A percentile compares a stretch with the other conserved stretches of the same genome.
Evolutionary conservation across 2,329 filamentous ascomycete species (phyloP).

Genomic region (Keithomyces neogunnii): DNA sequence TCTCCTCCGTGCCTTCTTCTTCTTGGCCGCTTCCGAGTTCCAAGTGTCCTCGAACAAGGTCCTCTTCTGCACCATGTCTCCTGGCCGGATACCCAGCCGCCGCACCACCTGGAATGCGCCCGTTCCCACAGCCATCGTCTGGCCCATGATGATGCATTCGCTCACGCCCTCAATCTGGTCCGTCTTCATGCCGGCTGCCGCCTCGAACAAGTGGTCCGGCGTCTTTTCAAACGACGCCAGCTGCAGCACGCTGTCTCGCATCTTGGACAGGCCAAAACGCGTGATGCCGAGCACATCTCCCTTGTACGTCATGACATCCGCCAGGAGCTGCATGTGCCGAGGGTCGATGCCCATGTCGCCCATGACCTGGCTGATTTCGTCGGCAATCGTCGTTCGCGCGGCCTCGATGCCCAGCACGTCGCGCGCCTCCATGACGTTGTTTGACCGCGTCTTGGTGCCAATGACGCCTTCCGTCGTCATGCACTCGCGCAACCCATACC

Average conservation of each 20-base stretch:
- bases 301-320: constrained; percentile 99
- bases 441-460: constrained; percentile 64
- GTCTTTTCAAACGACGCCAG: constrained; percentile 97
- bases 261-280: constrained; percentile 91
- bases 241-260: constrained; percentile 89
- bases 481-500: constrained; percentile 80
- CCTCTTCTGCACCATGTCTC: constrained; percentile 48
- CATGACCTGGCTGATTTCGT: constrained; percentile 87
- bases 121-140: constrained; percentile 85
- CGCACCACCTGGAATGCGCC: constrained; percentile 87
- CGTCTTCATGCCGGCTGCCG: constrained; percentile 82
- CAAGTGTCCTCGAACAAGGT: constrained; percentile 67
- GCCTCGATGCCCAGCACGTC: constrained; percentile 93
- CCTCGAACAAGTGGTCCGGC: constrained; percentile 92
- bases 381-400: constrained; percentile 78
- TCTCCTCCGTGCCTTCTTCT: constrained; percentile 7
- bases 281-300: constrained; percentile 95
- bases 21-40: constrained; percentile 21
- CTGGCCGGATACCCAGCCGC: constrained; percentile 57
- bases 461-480: constrained; percentile 92
- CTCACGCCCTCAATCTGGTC: constrained; percentile 89
- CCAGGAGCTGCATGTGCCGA: constrained; percentile 93
- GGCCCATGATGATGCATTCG: constrained; percentile 97
- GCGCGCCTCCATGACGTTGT: constrained; percentile 83
- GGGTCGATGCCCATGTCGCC: constrained; percentile 91